These are phyloP conservation scores for Camelina sativa DNA, from an alignment of 345 rosid species.

Conservation along the genomic window DNA sequence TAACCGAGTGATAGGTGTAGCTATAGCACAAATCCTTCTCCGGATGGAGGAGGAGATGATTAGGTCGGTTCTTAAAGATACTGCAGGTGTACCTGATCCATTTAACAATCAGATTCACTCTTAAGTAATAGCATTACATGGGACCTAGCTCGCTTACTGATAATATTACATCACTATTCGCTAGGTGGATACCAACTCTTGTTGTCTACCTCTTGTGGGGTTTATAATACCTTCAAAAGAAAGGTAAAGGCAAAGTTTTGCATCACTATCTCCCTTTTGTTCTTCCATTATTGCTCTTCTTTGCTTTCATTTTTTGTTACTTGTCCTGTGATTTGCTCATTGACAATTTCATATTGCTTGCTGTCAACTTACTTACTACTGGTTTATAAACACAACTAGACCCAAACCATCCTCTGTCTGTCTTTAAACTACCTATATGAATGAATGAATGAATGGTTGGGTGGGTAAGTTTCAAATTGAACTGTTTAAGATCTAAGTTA, in stretches of 20 bases:
- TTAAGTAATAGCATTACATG: slow-evolving; percentile 21
- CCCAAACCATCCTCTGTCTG: slow-evolving; percentile 9
- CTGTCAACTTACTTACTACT: not conserved
- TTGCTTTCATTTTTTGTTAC: slow-evolving; percentile 19
- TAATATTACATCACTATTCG: slow-evolving; percentile 43
- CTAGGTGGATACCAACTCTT: slow-evolving; percentile 59
- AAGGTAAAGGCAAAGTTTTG: slow-evolving; percentile 25
- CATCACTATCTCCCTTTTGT: slow-evolving; percentile 38
- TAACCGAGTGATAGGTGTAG: too few species aligned
- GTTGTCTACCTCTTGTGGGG: slow-evolving; percentile 45
- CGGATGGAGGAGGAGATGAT: too few species aligned
- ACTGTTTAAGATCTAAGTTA: not conserved
- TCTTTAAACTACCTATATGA: not conserved
- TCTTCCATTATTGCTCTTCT: slow-evolving; percentile 44
- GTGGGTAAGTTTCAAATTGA: not conserved
- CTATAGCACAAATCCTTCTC: too few species aligned
- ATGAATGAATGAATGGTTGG: too few species aligned
- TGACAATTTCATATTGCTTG: slow-evolving; percentile 6
- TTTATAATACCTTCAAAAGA: slow-evolving; percentile 37
- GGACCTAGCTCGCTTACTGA: slow-evolving; percentile 41
- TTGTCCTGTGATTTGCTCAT: slow-evolving; percentile 18
- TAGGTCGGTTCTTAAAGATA: slow-evolving; percentile 3
- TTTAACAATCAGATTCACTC: slow-evolving; percentile 16
- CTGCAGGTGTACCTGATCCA: not conserved
- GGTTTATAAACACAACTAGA: not conserved